Evolutionary conservation across 1,284 basidiomycete genomes (phyloP).

Genomic region (Fomes fomentarius): DNA sequence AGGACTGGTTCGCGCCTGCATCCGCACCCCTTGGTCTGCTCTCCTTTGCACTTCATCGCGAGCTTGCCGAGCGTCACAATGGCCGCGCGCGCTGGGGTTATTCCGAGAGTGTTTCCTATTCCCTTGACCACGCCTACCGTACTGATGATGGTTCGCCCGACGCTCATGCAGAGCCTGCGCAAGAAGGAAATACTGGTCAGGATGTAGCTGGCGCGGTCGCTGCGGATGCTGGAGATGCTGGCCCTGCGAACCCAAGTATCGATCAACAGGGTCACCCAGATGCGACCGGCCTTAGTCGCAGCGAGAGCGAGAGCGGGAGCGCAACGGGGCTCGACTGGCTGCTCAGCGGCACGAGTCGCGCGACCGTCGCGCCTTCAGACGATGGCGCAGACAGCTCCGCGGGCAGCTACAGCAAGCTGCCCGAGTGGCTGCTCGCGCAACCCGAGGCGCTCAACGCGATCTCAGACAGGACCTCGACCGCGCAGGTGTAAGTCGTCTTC

Average conservation of each 20-base stretch:
- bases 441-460: constrained; percentile 29
- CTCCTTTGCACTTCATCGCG: constrained; percentile 59
- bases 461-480: constrained; percentile 44
- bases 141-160: constrained; percentile 4
- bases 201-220: no score
- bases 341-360: constrained; percentile 28
- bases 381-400: background rate
- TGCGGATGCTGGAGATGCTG: no score
- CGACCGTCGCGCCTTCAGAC: constrained; percentile 10
- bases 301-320: constrained; percentile 1
- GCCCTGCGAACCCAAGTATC: no score
- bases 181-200: no score
- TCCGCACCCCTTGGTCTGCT: constrained; percentile 54
- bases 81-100: constrained; percentile 63
- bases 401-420: constrained; percentile 12
- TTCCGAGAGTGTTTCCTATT: constrained; percentile 39
- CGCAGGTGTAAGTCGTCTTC: constrained; percentile 50
- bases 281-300: constrained; percentile 2
- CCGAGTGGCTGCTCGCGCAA: constrained; percentile 33
- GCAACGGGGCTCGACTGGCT: constrained; percentile 29
- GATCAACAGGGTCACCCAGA: background rate
- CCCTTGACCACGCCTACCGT: constrained; percentile 30
- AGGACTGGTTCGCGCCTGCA: constrained; percentile 62
- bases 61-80: constrained; percentile 53
- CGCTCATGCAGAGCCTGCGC: no score